Base-by-base conservation (phyloP, 176 grass and related monocot species). In the Otatea glauca region DNA sequence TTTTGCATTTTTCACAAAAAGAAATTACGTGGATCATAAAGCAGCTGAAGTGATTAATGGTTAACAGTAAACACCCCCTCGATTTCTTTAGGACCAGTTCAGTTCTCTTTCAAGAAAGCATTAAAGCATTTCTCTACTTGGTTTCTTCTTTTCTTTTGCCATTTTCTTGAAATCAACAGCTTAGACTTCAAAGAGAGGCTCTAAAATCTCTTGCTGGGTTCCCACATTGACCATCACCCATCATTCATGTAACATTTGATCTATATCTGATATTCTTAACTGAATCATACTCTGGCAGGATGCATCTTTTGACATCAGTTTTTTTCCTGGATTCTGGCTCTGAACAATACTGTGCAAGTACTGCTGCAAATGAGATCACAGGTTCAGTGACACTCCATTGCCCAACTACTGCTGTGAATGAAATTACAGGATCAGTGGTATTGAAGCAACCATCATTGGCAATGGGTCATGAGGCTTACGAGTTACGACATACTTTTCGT, bases 221-320 rank as follows among this genome's bases (percentile, higher is more conserved):
- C 67, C 39, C 23, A 6, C 39, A 41, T 44, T 70, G 67, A 3
- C 17, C 67, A 27, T 32, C 62, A 34, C 16, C 7, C 11, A 17
- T 18, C 64, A 37, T 67, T 58, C 6, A 62, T 44, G 55, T 12
- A 44, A 18, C 37, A 54, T 9, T 80, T 72, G 55, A n/a, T 23
- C 68, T 73, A 32, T 37, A 15, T 15, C 18, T 83, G 12, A 83
- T 23, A 63, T 63, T 6, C 23, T 21, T 34, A 4, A 59, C 7
- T 75, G 39, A 55, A 60, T 49, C 20, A 48, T 75, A 66, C 34
- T 62, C 64, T 88, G 6, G 10, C 86, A 88, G 86, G 86, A 88
- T 76, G 29, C 45, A 51, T 76, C 86, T 61, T 77, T 88, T 29
- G 86, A 77, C 79, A n/a, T 83, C 42, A 62, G 16, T 70, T 0